Evolutionary conservation across 192 early-diverging fungal genomes (phyloP), one percentile per base, ranked within the genome.

Genomic region (Diversispora epigaea): DNA sequence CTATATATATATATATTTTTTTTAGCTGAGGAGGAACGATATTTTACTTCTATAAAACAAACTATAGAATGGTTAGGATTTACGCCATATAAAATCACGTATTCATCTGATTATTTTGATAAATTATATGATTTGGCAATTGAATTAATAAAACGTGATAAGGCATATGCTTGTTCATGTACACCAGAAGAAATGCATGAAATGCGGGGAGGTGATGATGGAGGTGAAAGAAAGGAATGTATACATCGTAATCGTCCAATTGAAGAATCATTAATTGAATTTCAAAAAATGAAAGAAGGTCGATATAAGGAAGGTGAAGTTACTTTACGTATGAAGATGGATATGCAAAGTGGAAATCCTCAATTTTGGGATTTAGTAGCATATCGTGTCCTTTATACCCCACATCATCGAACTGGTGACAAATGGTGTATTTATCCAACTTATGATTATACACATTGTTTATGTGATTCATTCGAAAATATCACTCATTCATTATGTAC

Each of bases 321-420:
- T 4, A 96, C 89, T 50, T 76, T 99, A 83, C 90, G 98, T 77
- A 99, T 99, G 98, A 99, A 99, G 87, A 98, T 98, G 96, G 94
- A 99, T 79, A 87, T 99, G 84, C 88, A 94, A 80, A 91, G 94
- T 82, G 94, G 94, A 57, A 99, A 98, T 81, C 96, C 96, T 45
- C 95, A 97, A 87, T 98, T 99, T 88, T 99, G 98, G 98, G 97
- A 99, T 77, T 84, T 96, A 78, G 92, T 98, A 49, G 98, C 98
- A 19, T 99, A 99, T 82, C 93, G 98, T 68, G 91, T 99, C 52
- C 68, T 96, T 64, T 94, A 92, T 73, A 87, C 96, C 11, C 90
- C 89, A 54, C 98, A 99, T 81, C 91, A 92, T 82, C 90, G 98
- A 52, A 98, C 98, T 40, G 95, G 92, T 49, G 82, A 88, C 55